Evolutionary conservation across 2,329 filamentous ascomycete genomes (phyloP).

Genomic region (Didymella lethalis): DNA sequence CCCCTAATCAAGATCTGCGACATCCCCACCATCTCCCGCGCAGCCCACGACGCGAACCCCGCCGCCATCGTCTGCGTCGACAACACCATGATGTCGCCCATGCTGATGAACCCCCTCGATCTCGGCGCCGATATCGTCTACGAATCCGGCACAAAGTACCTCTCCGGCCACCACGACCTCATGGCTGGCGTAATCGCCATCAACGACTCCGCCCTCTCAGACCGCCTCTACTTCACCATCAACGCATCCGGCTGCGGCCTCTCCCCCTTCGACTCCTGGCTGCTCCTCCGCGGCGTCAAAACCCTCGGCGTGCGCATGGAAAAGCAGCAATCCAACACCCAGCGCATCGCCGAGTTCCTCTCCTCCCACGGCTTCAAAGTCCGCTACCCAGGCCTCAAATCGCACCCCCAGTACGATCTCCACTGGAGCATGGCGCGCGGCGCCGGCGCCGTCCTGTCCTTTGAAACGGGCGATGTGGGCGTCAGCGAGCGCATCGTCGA

Average conservation of each 20-base stretch:
- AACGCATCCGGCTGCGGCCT: slow-evolving; percentile 95
- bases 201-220: slow-evolving; percentile 81
- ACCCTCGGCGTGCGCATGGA: slow-evolving; percentile 98
- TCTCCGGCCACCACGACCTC: slow-evolving; percentile 97
- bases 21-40: slow-evolving; percentile 77
- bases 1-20: slow-evolving; percentile 98
- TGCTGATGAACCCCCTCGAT: slow-evolving; percentile 92
- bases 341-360: slow-evolving; percentile 89
- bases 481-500: slow-evolving; percentile 94
- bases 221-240: slow-evolving; percentile 95
- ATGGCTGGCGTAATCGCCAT: slow-evolving; percentile 97
- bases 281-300: slow-evolving; percentile 94
- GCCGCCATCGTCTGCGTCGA: slow-evolving; percentile 88
- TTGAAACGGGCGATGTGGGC: slow-evolving; percentile 87
- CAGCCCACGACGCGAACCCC: slow-evolving; percentile 79
- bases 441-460: slow-evolving; percentile 91
- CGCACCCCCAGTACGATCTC: slow-evolving; percentile 94
- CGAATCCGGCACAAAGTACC: slow-evolving; percentile 96
- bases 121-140: slow-evolving; percentile 96
- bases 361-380: slow-evolving; percentile 92
- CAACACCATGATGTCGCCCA: slow-evolving; percentile 98
- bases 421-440: slow-evolving; percentile 96
- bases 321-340: slow-evolving; percentile 93
- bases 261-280: slow-evolving; percentile 93
- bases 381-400: slow-evolving; percentile 91